Percentiles rank a stretch among this genome's conserved stretches.
Evolutionary conservation across 129 eudicot genomes (phyloP).

Genomic region (Flaveria ramosissima): DNA sequence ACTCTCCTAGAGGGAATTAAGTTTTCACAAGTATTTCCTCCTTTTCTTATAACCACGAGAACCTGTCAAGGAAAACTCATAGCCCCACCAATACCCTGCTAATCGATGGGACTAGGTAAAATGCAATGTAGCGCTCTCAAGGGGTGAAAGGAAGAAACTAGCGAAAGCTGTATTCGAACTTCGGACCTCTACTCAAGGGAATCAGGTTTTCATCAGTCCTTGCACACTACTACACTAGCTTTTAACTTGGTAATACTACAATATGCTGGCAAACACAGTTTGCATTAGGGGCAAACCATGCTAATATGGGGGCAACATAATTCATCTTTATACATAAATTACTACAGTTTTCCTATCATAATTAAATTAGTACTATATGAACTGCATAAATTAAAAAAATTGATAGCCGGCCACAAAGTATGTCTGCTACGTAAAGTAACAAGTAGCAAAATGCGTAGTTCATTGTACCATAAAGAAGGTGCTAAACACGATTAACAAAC

Average conservation of each 20-base stretch:
- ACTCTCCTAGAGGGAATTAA: background rate
- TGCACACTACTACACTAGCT: background rate
- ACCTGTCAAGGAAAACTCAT: background rate
- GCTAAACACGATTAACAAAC: background rate
- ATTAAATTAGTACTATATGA: conserved; percentile 10
- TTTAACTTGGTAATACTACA: background rate
- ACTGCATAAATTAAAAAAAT: background rate
- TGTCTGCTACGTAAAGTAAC: background rate
- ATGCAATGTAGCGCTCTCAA: background rate
- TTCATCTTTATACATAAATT: background rate
- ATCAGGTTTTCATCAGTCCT: background rate
- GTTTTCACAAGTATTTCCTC: background rate
- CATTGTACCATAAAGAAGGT: background rate
- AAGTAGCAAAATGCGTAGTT: conserved; percentile 18
- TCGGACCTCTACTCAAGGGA: background rate
- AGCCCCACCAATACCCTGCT: background rate
- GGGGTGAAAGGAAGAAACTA: background rate
- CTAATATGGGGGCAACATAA: background rate
- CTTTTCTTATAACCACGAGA: background rate
- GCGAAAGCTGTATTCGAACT: background rate
- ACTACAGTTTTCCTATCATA: background rate
- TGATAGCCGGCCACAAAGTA: conserved; percentile 5
- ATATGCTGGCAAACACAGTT: background rate
- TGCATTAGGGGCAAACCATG: background rate
- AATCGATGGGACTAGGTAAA: background rate